A percentile compares a stretch with the other conserved stretches of the same genome.
Conservation (phyloP, 1,284 basidiomycete genomes). For the Phenoliferia sp. region DNA sequence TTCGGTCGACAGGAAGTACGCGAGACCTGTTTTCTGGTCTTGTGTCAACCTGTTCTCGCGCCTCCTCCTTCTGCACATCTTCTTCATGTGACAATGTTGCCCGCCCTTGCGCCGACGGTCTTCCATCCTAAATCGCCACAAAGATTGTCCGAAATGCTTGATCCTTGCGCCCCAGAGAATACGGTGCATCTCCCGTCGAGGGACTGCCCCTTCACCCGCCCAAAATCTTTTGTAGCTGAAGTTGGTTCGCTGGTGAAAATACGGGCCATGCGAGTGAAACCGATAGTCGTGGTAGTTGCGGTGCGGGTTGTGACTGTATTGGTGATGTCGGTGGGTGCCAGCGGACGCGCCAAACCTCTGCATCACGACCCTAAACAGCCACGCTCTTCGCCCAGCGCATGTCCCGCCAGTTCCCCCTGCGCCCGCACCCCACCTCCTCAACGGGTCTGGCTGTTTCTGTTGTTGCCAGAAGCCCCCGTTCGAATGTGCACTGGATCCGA, state of each 20-base stretch:
- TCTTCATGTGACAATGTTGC: neutral
- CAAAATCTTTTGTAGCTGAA: neutral
- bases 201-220: neutral
- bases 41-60: neutral
- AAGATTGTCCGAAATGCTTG: neutral
- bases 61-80: neutral
- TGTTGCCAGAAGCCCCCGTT: neutral
- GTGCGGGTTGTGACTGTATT: too few relatives aligned
- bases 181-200: neutral
- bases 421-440: too few relatives aligned
- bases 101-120: neutral
- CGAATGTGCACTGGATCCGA: neutral
- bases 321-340: too few relatives aligned
- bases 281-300: too few relatives aligned
- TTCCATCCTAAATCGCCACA: neutral
- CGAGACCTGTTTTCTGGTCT: neutral
- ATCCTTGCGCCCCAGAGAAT: neutral
- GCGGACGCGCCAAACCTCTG: too few relatives aligned
- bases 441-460: neutral
- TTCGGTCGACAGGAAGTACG: neutral
- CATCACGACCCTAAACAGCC: too few relatives aligned
- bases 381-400: too few relatives aligned
- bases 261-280: too few relatives aligned
- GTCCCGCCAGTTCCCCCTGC: too few relatives aligned
- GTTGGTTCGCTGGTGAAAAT: too few relatives aligned